Percentiles rank a stretch among this genome's conserved stretches.
phyloP scores from a whole-genome alignment of 2,329 filamentous ascomycete genomes.

The Bipolaris gigantea region DNA sequence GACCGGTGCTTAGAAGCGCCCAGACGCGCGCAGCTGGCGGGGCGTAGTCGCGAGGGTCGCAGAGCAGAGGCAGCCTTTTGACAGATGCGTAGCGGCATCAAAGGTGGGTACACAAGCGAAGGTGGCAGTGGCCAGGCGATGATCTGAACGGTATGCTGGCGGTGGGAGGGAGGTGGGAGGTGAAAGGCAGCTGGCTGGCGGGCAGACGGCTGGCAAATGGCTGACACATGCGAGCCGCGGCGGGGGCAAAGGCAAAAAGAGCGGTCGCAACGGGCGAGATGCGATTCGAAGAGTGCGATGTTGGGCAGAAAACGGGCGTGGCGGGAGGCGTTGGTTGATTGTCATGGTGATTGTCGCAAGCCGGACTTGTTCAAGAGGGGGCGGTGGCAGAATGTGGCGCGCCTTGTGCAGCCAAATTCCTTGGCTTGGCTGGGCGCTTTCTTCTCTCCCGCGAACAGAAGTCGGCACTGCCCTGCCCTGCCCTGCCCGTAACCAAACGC shows the following conservation, averaged over 20 bases:
- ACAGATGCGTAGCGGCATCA: slow-evolving; percentile 20
- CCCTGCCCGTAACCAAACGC: background rate
- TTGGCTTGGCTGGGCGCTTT: background rate
- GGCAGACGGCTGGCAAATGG: background rate
- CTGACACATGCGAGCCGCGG: background rate
- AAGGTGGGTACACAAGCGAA: slow-evolving; percentile 10
- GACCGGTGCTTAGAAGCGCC: slow-evolving; percentile 9
- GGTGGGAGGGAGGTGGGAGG: background rate
- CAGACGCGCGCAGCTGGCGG: background rate
- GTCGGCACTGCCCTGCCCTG: background rate
- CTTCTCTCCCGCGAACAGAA: background rate
- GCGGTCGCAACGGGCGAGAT: background rate
- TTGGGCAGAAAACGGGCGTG: background rate
- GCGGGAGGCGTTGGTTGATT: background rate
- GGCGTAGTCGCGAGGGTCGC: slow-evolving; percentile 1
- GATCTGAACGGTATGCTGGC: background rate
- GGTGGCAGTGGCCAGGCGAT: slow-evolving; percentile 2
- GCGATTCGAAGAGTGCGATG: background rate
- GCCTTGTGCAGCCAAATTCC: slow-evolving; percentile 9
- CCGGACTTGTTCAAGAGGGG: slow-evolving; percentile 10
- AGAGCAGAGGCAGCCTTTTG: slow-evolving; percentile 13
- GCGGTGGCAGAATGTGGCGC: slow-evolving; percentile 10
- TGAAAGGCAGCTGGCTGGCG: background rate
- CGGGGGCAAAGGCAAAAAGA: background rate
- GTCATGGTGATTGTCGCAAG: background rate